Evolutionary conservation across 176 grass and related monocot species (phyloP).

Genomic region (Zea mays): DNA sequence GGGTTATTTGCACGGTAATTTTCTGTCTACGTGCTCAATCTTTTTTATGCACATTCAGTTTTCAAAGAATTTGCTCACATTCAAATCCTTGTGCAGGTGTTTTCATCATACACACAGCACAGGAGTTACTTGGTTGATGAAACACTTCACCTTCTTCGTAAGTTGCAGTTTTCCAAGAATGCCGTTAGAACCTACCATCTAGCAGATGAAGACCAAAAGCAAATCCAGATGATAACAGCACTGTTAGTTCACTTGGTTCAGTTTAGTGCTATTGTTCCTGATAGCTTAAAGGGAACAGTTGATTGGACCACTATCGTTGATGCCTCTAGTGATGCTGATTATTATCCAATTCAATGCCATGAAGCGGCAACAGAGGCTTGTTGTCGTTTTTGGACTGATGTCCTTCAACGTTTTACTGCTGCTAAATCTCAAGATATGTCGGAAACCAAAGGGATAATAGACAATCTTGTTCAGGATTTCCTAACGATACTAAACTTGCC

Average conservation of each 20-base stretch:
- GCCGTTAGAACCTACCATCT: constrained; percentile 88
- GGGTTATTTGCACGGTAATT: constrained; percentile 81
- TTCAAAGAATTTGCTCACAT: constrained; percentile 44
- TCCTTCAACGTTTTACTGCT: constrained; percentile 81
- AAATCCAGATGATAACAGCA: constrained; percentile 99
- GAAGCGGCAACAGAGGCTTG: constrained; percentile 75
- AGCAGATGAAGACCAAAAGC: constrained; percentile 91
- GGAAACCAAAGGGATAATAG: constrained; percentile 88
- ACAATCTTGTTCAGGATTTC: constrained; percentile 93
- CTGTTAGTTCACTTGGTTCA: constrained; percentile 93
- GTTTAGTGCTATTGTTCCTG: constrained; percentile 85
- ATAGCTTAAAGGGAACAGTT: constrained; percentile 65
- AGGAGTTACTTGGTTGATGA: constrained; percentile 92
- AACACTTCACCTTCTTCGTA: constrained; percentile 85
- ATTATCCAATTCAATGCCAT: constrained; percentile 71
- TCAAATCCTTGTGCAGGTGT: constrained; percentile 60
- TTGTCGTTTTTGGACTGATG: constrained; percentile 85
- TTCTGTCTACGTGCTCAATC: constrained; percentile 34
- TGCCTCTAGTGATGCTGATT: constrained; percentile 67
- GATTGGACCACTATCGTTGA: constrained; percentile 84
- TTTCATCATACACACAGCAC: constrained; percentile 85
- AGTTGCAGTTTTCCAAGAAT: constrained; percentile 90
- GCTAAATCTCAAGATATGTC: constrained; percentile 85
- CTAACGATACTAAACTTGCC: constrained; percentile 83
- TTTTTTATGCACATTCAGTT: constrained; percentile 30